A percentile compares a stretch with the other conserved stretches of the same genome.
phyloP scores from a whole-genome alignment of 495 filamentous ascomycete species.

The Pyrenula massariospora region DNA sequence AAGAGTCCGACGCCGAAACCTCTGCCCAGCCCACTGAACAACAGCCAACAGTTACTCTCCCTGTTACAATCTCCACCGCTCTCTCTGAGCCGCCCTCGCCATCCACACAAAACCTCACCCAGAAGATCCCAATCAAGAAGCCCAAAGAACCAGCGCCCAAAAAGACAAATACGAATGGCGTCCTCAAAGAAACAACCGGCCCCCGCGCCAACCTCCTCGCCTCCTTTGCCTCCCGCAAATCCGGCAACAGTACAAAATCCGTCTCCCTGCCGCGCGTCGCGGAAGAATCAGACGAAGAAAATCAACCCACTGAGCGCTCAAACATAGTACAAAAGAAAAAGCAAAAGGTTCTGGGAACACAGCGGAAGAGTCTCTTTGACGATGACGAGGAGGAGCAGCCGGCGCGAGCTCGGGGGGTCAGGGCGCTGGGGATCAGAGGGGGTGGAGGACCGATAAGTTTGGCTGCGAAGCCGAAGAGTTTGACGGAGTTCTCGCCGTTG shows the following conservation, averaged over 20 bases:
- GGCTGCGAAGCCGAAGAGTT: background rate
- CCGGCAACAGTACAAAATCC: constrained; percentile 12
- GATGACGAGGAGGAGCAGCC: constrained; percentile 52
- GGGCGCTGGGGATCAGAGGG: constrained; percentile 8
- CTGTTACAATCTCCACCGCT: background rate
- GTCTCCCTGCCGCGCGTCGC: constrained; percentile 32
- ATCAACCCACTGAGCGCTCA: constrained; percentile 2
- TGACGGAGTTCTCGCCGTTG: constrained; percentile 59
- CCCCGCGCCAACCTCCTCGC: constrained; percentile 17
- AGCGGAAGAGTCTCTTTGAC: constrained; percentile 57
- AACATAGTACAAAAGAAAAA: constrained; percentile 52
- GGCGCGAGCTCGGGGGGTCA: constrained; percentile 13
- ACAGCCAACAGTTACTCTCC: constrained; percentile 4
- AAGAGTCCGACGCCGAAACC: constrained; percentile 19
- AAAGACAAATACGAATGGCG: background rate
- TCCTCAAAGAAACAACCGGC: constrained; percentile 10
- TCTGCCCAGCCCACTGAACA: constrained; percentile 3
- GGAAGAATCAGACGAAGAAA: constrained; percentile 27
- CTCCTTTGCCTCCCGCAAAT: constrained; percentile 2
- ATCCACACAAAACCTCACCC: constrained; percentile 4
- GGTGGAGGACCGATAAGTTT: background rate
- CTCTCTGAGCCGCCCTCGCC: background rate
- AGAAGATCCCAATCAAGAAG: background rate
- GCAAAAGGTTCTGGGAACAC: constrained; percentile 54
- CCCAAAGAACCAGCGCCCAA: background rate